These are phyloP conservation scores for Sclerotinia spermophila DNA, from an alignment of 2,329 filamentous ascomycete genomes.

Conservation along the genomic window DNA sequence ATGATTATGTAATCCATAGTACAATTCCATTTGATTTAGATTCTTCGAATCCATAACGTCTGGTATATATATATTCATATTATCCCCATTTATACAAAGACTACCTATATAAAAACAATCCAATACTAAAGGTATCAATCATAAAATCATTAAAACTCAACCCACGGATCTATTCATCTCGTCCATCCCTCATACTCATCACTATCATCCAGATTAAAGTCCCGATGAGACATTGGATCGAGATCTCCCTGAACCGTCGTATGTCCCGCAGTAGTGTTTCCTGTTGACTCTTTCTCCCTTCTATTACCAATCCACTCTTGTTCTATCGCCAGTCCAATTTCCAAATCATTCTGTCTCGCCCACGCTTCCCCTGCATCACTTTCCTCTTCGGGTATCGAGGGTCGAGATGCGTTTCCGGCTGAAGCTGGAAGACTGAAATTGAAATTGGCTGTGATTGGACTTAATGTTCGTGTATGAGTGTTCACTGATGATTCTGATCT, in stretches of 20 bases:
- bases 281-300: background rate
- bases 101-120: background rate
- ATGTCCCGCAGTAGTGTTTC: background rate
- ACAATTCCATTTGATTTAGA: no score
- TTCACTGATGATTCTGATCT: background rate
- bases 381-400: background rate
- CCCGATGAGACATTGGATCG: background rate
- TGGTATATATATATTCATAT: background rate
- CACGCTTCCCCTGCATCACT: slow-evolving; percentile 1
- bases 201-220: slow-evolving; percentile 16
- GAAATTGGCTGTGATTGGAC: background rate
- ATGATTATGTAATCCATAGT: no score
- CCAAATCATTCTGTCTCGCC: slow-evolving; percentile 11
- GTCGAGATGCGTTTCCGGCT: background rate
- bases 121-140: slow-evolving; percentile 1
- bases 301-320: background rate
- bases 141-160: slow-evolving; percentile 4
- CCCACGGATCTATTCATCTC: background rate
- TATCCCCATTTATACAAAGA: background rate
- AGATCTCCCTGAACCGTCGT: background rate
- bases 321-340: slow-evolving; percentile 9
- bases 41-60: no score
- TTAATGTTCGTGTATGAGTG: slow-evolving; percentile 8
- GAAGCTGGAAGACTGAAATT: slow-evolving; percentile 5
- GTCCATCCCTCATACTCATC: slow-evolving; percentile 11